Base-by-base conservation (phyloP, 345 rosid species). In the Eucalyptus curtisii region DNA sequence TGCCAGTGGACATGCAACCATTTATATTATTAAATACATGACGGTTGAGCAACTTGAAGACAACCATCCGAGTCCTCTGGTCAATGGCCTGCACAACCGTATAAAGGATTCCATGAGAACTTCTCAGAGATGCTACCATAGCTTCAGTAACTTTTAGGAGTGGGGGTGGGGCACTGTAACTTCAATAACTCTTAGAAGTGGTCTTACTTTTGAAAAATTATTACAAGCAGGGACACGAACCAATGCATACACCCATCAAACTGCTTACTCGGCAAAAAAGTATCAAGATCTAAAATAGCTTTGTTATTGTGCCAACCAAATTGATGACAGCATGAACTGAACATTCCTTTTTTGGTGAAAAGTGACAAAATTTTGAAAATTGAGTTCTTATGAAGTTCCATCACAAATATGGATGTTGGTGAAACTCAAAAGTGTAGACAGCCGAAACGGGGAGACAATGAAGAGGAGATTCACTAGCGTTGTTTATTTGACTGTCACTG, bases 81-180 rank as follows among this genome's bases (percentile, higher is more conserved):
- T 97, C 99, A 88, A 97, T 93, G 88, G 94, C 99, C 99, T 96
- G 92, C 8, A 91, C 52, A 96, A 82, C 6, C 90, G 90, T 17
- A 30, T 13, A 55, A 33, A 55, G 2, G 10, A 31, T 80, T 9
- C 48, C 6, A 1, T 31, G 37, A 47, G n/a, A 45, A 85, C 22
- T 45, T 37, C 2, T 85, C 10, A 0, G 2, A 7, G 71, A 64
- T 64, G 71, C 33, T 64, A 4, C 33, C 33, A 13, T n/a, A n/a
- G 15, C 71, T 30, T 64, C 3, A 30, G 57, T 14, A 64, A 64
- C 16, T 30, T 13, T 64, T 59, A 64, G 37, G 4, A 30, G 37
- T 30, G 1, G 71, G 37, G 17, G 71, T 30, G 71, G 17, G 71
- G 7, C 71, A 64, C 71, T 30, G 3, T 13, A 64, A 64, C 19